Base-by-base conservation (phyloP, 2,329 filamentous ascomycete species). In the Conoideocrella luteorostrata region DNA sequence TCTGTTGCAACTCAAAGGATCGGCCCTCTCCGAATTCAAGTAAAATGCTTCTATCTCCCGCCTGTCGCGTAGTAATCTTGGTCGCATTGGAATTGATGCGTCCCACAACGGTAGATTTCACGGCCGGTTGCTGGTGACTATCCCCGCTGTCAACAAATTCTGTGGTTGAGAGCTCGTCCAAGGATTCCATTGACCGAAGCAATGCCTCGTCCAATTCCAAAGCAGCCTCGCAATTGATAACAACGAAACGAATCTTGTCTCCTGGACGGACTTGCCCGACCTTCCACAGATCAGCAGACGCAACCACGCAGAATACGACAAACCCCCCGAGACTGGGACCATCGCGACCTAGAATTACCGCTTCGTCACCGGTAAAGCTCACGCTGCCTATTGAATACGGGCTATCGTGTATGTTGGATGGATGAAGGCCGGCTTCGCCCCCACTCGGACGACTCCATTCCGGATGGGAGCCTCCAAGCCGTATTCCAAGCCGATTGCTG, bases 281-380 rank as follows among this genome's bases (percentile, higher is more conserved):
- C 50, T 68, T 68, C 64, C 64, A 70, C 51, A 69, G 52, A 24
- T 69, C 65, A 1, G 61, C 61, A 11, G 59, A 58, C 5, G 59
- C 58, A 4, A 70, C 57, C 0, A 63, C 60, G 17, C 59, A 65
- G 21, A 64, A 63, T 1, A 65, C 62, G 3, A 69, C 56, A 18
- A 70, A 68, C 0, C 67, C 67, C 13, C 66, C 67, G 0, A 70
- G 58, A 26, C 64, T 66, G 0, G 68, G 68, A 0, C 65, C 65
- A 47, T 71, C 67, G 6, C 56, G 58, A 0, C 61, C 53, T 5
- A 70, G 50, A 3, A 70, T 56, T 2, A 69, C 64, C 2, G 64
- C 59, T 24, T 66, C 63, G 23, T 70, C 66, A 0, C 67, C 67
- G 0, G 66, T 69, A 45, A 67, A 70, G 51, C 63, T 70, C 4